phyloP scores from a whole-genome alignment of 805 yeast genomes.

The Starmerella ratchasimensis region DNA sequence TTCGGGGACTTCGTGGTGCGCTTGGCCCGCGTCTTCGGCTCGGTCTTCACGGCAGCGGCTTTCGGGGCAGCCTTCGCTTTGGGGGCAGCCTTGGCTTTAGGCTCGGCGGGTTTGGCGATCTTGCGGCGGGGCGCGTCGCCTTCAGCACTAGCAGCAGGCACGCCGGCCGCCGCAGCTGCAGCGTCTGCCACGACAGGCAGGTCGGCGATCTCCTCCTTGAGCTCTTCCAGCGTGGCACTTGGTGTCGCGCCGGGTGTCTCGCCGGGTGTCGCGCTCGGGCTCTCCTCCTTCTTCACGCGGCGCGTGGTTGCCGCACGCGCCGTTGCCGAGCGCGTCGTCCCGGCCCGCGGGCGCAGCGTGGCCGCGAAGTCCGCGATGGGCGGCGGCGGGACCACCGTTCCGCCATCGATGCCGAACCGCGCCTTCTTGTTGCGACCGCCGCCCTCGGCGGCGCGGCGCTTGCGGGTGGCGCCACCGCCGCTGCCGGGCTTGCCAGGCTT shows the following conservation, averaged over 20 bases:
- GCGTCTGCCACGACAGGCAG: neutral
- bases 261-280: neutral
- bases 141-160: too few relatives aligned
- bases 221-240: neutral
- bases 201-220: neutral
- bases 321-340: too few relatives aligned
- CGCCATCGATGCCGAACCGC: constrained; percentile 7
- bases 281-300: constrained; percentile 10
- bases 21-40: neutral
- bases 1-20: too few relatives aligned
- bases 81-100: constrained; percentile 17
- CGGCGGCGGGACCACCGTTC: constrained; percentile 17
- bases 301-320: constrained; percentile 2
- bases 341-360: constrained; percentile 2
- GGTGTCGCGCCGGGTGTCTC: neutral
- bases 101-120: neutral
- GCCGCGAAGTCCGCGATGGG: constrained; percentile 15
- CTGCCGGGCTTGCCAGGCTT: constrained; percentile 25
- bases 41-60: constrained; percentile 11
- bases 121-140: too few relatives aligned
- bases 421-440: constrained; percentile 9
- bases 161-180: neutral
- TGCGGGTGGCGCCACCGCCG: constrained; percentile 11
- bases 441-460: constrained; percentile 25
- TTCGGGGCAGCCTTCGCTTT: constrained; percentile 23